Conservation (phyloP, 768 basidiomycete genomes). For the Termitomyces sp. region DNA sequence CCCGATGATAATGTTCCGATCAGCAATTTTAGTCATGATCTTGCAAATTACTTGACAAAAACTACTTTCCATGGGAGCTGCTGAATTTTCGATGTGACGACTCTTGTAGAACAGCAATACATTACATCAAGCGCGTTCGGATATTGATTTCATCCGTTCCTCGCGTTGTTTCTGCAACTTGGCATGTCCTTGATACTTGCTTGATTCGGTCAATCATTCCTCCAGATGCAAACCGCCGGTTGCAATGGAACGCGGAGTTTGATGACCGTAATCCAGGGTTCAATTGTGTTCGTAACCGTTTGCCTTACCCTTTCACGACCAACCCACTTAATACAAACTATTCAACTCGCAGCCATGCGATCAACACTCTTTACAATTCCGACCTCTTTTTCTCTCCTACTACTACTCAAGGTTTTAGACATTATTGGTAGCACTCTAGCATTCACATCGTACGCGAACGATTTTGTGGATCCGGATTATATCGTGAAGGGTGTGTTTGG, state of each 20-base stretch:
- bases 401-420: background rate
- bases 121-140: background rate
- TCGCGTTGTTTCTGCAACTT: background rate
- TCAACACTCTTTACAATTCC: conserved; percentile 22
- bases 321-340: background rate
- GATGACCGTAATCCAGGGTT: background rate
- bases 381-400: conserved; percentile 13
- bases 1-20: background rate
- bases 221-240: background rate
- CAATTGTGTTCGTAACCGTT: background rate
- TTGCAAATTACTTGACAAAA: no score
- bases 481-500: conserved; percentile 37
- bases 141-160: no score
- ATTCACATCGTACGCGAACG: conserved; percentile 43
- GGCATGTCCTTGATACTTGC: background rate
- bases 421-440: conserved; percentile 11
- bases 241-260: background rate
- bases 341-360: conserved; percentile 16
- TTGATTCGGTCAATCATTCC: background rate
- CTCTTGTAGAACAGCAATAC: background rate
- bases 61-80: background rate
- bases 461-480: conserved; percentile 48
- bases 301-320: no score
- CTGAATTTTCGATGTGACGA: background rate
- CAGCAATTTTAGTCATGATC: background rate